These are phyloP conservation scores for Lactuca sativa DNA, from an alignment of 129 eudicot species.

Conservation along the genomic window DNA sequence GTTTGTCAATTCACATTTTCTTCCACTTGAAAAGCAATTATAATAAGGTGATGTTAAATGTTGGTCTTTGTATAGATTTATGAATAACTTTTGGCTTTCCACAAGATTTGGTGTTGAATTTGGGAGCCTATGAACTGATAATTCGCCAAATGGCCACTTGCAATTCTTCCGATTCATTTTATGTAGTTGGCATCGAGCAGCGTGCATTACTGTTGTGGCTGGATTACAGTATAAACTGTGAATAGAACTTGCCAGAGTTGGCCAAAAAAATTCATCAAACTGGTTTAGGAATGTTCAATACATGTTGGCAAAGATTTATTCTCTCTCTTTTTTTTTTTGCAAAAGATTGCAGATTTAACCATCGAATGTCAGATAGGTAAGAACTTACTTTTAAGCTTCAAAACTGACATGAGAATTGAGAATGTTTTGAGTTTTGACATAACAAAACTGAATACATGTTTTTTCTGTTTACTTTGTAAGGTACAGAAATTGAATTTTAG, in stretches of 20 bases:
- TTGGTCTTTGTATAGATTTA: not conserved
- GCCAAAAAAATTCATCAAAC: not conserved
- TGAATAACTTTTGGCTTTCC: not conserved
- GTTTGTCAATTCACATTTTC: not conserved
- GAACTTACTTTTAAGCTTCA: not conserved
- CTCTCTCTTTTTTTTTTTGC: not conserved
- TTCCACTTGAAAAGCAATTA: not conserved
- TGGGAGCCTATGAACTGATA: not conserved
- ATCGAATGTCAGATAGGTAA: not conserved
- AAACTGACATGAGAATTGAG: not conserved
- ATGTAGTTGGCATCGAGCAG: not conserved
- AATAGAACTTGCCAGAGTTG: not conserved
- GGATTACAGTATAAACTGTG: not conserved
- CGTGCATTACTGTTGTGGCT: not conserved
- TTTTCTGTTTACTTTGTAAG: not conserved
- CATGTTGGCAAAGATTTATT: not conserved
- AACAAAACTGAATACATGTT: not conserved
- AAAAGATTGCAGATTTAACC: too few relatives aligned
- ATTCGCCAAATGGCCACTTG: not conserved
- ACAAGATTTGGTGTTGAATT: not conserved
- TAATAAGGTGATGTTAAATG: not conserved
- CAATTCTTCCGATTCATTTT: not conserved
- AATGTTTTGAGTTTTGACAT: too few relatives aligned
- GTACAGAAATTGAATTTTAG: not conserved
- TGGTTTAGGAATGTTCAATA: not conserved